phyloP scores from a whole-genome alignment of 106 monocot genomes.

The Allium cepa region DNA sequence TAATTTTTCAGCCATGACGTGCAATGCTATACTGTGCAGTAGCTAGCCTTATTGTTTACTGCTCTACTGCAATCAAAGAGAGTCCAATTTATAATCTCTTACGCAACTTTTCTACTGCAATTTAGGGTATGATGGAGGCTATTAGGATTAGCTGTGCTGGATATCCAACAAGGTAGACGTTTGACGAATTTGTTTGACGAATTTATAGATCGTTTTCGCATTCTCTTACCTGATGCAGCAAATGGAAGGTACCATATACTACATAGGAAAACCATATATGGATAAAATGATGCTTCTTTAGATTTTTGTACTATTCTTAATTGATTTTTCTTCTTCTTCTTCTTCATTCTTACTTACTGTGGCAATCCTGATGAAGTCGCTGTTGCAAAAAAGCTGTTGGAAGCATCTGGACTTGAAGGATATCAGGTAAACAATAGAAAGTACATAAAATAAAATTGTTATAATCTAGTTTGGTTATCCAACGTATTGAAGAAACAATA shows the following conservation, averaged over 20 bases:
- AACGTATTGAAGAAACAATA: too few species aligned
- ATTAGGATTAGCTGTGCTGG: conserved; percentile 90
- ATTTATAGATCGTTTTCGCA: conserved; percentile 64
- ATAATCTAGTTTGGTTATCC: too few species aligned
- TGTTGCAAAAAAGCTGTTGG: conserved; percentile 14
- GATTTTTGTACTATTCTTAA: background rate
- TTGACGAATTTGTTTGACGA: too few species aligned
- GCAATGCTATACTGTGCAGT: too few species aligned
- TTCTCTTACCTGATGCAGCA: conserved; percentile 53
- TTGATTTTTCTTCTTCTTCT: background rate
- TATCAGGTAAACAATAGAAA: conserved; percentile 27
- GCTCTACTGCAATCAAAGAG: too few species aligned
- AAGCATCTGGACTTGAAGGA: conserved; percentile 20
- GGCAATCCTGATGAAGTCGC: conserved; percentile 24
- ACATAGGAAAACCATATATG: too few species aligned
- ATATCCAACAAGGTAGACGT: conserved; percentile 64
- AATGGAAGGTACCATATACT: conserved; percentile 43
- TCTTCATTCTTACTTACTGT: conserved; percentile 1
- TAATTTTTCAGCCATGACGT: too few species aligned
- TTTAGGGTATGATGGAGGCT: conserved; percentile 79
- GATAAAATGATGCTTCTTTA: background rate
- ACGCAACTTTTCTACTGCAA: too few species aligned
- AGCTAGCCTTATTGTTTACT: background rate
- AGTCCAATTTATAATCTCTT: too few species aligned
- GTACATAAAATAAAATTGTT: too few species aligned